Percentiles rank a stretch among this genome's conserved stretches.
These are phyloP conservation scores for Kandelia obovata DNA, from an alignment of 345 rosid species.

Conservation along the genomic window DNA sequence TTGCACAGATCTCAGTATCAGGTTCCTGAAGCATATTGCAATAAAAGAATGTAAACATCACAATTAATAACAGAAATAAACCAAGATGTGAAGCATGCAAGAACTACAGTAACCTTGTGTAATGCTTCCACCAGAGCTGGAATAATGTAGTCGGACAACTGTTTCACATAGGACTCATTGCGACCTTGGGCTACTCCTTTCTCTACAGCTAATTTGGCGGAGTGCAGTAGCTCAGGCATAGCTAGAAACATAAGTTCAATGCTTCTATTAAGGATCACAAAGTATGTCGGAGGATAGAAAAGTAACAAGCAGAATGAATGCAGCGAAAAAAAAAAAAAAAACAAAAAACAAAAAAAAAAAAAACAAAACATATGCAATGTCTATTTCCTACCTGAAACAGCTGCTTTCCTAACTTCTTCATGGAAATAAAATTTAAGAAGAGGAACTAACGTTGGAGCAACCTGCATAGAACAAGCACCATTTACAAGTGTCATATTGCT, in stretches of 20 bases:
- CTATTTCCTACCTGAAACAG: slow-evolving; percentile 83
- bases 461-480: slow-evolving; percentile 43
- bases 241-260: slow-evolving; percentile 44
- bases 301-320: not conserved
- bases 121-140: slow-evolving; percentile 94
- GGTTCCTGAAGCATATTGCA: slow-evolving; percentile 75
- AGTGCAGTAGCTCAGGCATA: slow-evolving; percentile 94
- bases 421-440: slow-evolving; percentile 98
- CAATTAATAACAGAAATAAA: slow-evolving; percentile 1
- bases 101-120: slow-evolving; percentile 61
- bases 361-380: not conserved
- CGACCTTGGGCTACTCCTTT: slow-evolving; percentile 85
- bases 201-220: slow-evolving; percentile 94
- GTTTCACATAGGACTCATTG: slow-evolving; percentile 84
- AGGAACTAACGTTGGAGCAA: slow-evolving; percentile 93
- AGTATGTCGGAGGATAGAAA: not conserved
- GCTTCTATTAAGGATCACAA: not conserved
- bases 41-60: slow-evolving; percentile 2
- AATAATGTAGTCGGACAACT: slow-evolving; percentile 83
- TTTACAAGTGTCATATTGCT: slow-evolving; percentile 6
- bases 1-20: slow-evolving; percentile 93
- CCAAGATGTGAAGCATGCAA: not conserved
- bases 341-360: slow-evolving; percentile 2
- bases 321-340: not conserved
- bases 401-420: slow-evolving; percentile 99